phyloP scores from a whole-genome alignment of 2,329 filamentous ascomycete species.

The Fusarium musae region DNA sequence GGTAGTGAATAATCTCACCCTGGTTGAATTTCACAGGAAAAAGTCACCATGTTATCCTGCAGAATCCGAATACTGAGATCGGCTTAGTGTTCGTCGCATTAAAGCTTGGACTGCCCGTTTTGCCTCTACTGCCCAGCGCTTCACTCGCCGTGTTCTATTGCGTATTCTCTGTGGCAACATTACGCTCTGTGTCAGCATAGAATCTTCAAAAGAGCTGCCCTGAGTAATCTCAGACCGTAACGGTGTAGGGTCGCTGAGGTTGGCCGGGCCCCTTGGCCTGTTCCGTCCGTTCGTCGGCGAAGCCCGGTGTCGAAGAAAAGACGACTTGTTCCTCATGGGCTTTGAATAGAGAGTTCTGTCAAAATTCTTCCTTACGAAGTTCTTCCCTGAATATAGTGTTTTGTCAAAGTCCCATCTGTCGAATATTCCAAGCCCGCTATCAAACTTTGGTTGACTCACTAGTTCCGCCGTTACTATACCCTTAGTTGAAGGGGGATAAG shows the following conservation, averaged over 20 bases:
- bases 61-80: conserved; percentile 41
- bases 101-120: conserved; percentile 49
- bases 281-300: conserved; percentile 10
- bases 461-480: conserved; percentile 15
- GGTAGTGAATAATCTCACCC: background rate
- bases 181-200: background rate
- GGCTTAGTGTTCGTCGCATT: conserved; percentile 48
- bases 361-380: background rate
- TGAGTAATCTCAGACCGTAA: background rate
- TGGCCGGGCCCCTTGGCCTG: conserved; percentile 17
- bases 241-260: conserved; percentile 6
- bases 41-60: background rate
- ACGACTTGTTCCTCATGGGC: conserved; percentile 46
- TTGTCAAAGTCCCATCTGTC: background rate
- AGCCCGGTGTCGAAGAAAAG: conserved; percentile 45
- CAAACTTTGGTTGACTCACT: conserved; percentile 11
- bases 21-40: background rate
- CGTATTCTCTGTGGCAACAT: conserved; percentile 14
- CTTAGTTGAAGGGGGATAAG: conserved; percentile 44
- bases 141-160: conserved; percentile 45
- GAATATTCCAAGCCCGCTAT: conserved; percentile 2
- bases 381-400: background rate
- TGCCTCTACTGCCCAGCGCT: conserved; percentile 50
- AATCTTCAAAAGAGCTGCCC: conserved; percentile 15
- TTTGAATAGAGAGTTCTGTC: conserved; percentile 1